These are phyloP conservation scores for Clitopilus hobsonii DNA, from an alignment of 768 basidiomycete genomes.

Conservation along the genomic window DNA sequence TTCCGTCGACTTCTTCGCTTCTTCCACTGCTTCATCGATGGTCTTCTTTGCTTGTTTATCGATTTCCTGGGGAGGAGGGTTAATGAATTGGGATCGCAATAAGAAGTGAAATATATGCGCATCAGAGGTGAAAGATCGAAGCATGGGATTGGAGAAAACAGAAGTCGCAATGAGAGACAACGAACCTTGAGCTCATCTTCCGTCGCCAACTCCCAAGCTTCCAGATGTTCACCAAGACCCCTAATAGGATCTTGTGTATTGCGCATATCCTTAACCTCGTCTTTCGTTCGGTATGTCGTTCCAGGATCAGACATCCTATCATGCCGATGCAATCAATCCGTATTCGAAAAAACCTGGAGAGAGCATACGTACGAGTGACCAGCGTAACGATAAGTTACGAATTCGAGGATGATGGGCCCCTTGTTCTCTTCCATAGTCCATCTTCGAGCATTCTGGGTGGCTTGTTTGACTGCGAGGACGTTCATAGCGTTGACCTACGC, in stretches of 20 bases:
- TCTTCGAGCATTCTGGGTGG: conserved; percentile 77
- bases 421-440: conserved; percentile 82
- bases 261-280: conserved; percentile 96
- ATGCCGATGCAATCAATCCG: conserved; percentile 1
- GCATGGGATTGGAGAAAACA: not conserved
- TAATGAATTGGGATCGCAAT: not conserved
- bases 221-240: conserved; percentile 86
- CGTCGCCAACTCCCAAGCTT: conserved; percentile 89
- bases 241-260: conserved; percentile 93
- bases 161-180: conserved; percentile 9
- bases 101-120: not conserved
- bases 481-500: conserved; percentile 91
- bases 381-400: conserved; percentile 93
- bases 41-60: conserved; percentile 89
- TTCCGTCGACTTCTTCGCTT: conserved; percentile 81
- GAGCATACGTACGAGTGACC: conserved; percentile 45
- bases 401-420: conserved; percentile 88
- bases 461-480: conserved; percentile 82
- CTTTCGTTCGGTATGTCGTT: conserved; percentile 96
- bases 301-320: conserved; percentile 94
- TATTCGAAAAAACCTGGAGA: not conserved
- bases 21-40: conserved; percentile 86
- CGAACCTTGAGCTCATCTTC: conserved; percentile 87
- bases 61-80: conserved; percentile 43
- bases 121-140: not conserved